phyloP scores from a whole-genome alignment of 345 rosid genomes.

The Diplotaxis tenuifolia region DNA sequence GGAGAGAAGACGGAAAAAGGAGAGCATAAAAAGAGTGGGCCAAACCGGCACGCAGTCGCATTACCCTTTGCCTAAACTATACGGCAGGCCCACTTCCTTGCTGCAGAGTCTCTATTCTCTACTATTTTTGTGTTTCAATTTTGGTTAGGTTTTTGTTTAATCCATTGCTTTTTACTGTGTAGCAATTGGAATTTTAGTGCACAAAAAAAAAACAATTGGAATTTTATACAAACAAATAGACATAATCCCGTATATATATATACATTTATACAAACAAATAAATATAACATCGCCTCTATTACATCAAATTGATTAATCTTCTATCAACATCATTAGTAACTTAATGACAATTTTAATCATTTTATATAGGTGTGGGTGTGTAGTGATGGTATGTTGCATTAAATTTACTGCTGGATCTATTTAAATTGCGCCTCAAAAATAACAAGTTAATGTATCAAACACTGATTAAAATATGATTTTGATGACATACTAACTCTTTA shows the following conservation, averaged over 20 bases:
- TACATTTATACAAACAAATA: background rate
- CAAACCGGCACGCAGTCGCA: conserved; percentile 30
- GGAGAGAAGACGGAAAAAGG: conserved; percentile 30
- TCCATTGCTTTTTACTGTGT: background rate
- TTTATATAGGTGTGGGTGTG: background rate
- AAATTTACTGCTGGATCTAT: background rate
- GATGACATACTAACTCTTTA: background rate
- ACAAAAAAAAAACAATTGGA: no score
- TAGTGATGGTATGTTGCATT: background rate
- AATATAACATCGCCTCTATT: background rate
- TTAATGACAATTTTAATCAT: background rate
- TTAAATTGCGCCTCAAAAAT: background rate
- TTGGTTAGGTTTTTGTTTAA: background rate
- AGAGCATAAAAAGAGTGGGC: conserved; percentile 1
- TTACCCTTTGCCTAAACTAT: conserved; percentile 23
- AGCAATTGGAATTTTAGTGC: background rate
- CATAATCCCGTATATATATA: background rate
- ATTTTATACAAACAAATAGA: background rate
- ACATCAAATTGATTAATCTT: background rate
- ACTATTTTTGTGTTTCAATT: background rate
- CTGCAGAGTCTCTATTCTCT: background rate
- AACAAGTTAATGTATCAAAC: background rate
- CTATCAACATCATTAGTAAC: background rate
- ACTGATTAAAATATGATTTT: background rate
- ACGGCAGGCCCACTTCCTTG: conserved; percentile 11